These are phyloP conservation scores for Collybiopsis confluens DNA, from an alignment of 768 basidiomycete genomes.

Conservation along the genomic window DNA sequence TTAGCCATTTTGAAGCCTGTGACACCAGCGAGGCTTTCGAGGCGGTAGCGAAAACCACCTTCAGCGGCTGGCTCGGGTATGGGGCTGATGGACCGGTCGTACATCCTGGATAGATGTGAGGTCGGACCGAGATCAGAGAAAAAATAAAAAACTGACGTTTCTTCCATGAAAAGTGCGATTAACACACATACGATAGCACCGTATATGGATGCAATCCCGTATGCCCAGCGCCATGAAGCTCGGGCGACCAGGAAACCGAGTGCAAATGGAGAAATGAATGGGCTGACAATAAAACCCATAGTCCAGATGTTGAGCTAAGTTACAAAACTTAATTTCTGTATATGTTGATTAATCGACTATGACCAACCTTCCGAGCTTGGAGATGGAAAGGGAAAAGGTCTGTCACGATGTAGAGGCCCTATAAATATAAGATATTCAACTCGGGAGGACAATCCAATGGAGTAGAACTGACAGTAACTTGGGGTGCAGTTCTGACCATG, in stretches of 20 bases:
- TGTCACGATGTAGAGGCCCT: constrained; percentile 46
- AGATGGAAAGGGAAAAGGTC: constrained; percentile 59
- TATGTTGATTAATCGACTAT: neutral
- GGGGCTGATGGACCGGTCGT: constrained; percentile 37
- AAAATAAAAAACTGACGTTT: constrained; percentile 32
- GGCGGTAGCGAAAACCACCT: constrained; percentile 28
- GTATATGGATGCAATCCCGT: constrained; percentile 45
- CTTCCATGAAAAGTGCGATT: constrained; percentile 40
- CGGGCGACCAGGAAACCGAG: constrained; percentile 47
- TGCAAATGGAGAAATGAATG: constrained; percentile 42
- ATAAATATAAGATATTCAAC: neutral
- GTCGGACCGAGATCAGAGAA: neutral
- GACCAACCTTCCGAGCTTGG: constrained; percentile 46
- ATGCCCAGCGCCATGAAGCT: constrained; percentile 41
- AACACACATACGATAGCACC: constrained; percentile 33
- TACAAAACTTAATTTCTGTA: neutral
- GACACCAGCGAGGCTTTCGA: constrained; percentile 40
- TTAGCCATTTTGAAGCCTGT: constrained; percentile 40
- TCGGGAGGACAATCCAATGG: neutral
- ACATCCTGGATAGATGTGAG: constrained; percentile 25
- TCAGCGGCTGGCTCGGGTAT: constrained; percentile 23
- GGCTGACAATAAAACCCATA: constrained; percentile 46
- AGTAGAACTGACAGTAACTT: constrained; percentile 42
- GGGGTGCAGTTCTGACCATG: constrained; percentile 41
- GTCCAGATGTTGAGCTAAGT: constrained; percentile 43